These are phyloP conservation scores for Fusarium chuoi DNA, from an alignment of 2,329 filamentous ascomycete species.

Conservation along the genomic window DNA sequence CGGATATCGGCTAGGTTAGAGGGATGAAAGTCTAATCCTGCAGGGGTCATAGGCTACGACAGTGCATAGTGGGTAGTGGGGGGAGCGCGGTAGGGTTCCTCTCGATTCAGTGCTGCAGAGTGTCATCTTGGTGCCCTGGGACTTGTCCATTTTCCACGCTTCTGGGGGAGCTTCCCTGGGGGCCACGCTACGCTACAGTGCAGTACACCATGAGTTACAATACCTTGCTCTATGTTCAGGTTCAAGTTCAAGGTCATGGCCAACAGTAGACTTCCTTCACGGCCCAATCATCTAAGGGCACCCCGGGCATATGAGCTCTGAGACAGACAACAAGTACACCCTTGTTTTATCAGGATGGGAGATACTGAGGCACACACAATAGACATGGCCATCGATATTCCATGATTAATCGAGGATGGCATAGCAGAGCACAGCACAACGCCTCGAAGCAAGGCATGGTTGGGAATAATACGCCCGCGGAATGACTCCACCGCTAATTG, in stretches of 20 bases:
- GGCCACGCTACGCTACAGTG: constrained; percentile 5
- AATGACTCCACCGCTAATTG: constrained; percentile 13
- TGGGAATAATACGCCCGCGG: not conserved
- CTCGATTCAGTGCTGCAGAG: constrained; percentile 24
- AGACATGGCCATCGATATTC: constrained; percentile 11
- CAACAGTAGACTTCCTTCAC: constrained; percentile 5
- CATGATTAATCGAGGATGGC: constrained; percentile 1
- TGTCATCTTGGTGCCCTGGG: constrained; percentile 24
- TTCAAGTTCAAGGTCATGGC: not conserved
- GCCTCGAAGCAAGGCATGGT: constrained; percentile 4
- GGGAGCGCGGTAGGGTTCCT: constrained; percentile 1
- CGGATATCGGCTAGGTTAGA: constrained; percentile 41
- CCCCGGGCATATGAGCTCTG: constrained; percentile 13
- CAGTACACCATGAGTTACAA: not conserved
- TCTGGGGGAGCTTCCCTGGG: constrained; percentile 21
- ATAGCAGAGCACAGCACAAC: constrained; percentile 3
- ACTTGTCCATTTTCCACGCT: constrained; percentile 22
- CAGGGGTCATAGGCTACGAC: constrained; percentile 18
- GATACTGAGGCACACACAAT: constrained; percentile 1
- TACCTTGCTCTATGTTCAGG: not conserved
- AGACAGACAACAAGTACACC: constrained; percentile 25
- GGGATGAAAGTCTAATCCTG: constrained; percentile 40
- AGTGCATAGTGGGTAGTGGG: constrained; percentile 7
- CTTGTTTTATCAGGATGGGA: constrained; percentile 1
- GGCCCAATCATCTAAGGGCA: constrained; percentile 12